Conservation (phyloP, 257 asterid species). For the Nicotiana benthamiana region DNA sequence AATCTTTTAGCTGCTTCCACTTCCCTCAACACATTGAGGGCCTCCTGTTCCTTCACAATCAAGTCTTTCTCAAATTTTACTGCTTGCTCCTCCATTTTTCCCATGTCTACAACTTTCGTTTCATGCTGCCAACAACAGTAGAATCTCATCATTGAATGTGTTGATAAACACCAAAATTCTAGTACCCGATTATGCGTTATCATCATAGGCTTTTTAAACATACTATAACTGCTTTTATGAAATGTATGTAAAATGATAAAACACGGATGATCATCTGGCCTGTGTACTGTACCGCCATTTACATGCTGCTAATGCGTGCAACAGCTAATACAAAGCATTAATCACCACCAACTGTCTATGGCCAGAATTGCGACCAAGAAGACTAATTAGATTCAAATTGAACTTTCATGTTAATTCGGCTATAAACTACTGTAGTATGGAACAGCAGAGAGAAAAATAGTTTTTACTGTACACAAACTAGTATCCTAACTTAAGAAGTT, state of each 20-base stretch:
- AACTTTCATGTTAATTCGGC: neutral
- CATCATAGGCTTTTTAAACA: neutral
- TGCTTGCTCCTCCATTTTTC: conserved; percentile 57
- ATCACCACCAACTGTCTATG: neutral
- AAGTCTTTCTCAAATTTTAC: conserved; percentile 54
- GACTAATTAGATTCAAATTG: neutral
- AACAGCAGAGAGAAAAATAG: neutral
- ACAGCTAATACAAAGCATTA: neutral
- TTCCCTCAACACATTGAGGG: conserved; percentile 54
- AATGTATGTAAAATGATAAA: neutral
- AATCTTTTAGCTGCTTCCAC: conserved; percentile 56
- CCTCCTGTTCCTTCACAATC: conserved; percentile 48
- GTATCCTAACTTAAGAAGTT: neutral
- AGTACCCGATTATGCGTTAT: neutral
- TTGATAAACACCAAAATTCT: neutral
- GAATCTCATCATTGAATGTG: neutral
- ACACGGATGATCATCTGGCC: neutral
- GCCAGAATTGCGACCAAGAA: neutral
- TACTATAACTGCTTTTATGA: neutral
- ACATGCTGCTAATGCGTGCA: neutral
- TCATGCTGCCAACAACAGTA: conserved; percentile 26
- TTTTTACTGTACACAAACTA: neutral
- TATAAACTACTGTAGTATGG: neutral
- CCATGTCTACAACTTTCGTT: conserved; percentile 24
- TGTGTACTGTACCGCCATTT: neutral